These are phyloP conservation scores for Rhizopus microsporus DNA, from an alignment of 371 early-diverging fungal species.

Conservation along the genomic window DNA sequence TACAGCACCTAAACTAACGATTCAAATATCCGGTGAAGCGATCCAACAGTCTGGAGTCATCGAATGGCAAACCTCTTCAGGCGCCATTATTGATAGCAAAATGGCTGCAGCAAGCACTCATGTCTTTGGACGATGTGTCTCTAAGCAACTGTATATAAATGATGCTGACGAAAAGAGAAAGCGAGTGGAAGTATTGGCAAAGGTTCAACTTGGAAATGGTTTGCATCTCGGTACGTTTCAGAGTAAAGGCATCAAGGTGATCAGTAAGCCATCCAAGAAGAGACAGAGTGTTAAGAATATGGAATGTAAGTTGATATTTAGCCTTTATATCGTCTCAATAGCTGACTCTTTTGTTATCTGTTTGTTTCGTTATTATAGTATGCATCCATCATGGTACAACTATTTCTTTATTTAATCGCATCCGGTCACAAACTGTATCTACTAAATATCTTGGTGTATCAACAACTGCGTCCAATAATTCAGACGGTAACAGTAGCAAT, in stretches of 20 bases:
- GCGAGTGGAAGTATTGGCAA: slow-evolving; percentile 72
- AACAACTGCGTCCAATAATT: neutral
- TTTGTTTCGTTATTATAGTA: slow-evolving; percentile 43
- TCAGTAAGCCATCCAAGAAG: slow-evolving; percentile 85
- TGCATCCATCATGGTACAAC: slow-evolving; percentile 84
- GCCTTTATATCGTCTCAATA: no score
- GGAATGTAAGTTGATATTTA: slow-evolving; percentile 54
- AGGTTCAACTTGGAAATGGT: slow-evolving; percentile 68
- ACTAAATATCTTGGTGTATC: slow-evolving; percentile 82
- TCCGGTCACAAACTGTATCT: slow-evolving; percentile 88
- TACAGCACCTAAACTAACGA: slow-evolving; percentile 41
- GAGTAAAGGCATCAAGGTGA: slow-evolving; percentile 81
- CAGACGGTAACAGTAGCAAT: slow-evolving; percentile 31
- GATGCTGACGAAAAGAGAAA: slow-evolving; percentile 86
- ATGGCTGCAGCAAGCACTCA: slow-evolving; percentile 15
- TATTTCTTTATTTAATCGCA: slow-evolving; percentile 81
- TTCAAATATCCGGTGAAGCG: slow-evolving; percentile 50
- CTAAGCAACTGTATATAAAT: slow-evolving; percentile 82
- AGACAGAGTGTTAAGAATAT: slow-evolving; percentile 85
- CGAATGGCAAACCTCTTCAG: slow-evolving; percentile 44
- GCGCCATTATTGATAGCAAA: slow-evolving; percentile 32
- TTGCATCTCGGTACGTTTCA: slow-evolving; percentile 69
- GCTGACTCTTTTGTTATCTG: slow-evolving; percentile 40
- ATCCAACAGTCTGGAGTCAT: slow-evolving; percentile 42
- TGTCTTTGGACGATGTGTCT: slow-evolving; percentile 69